These are phyloP conservation scores for Willaertia magna DNA, from an alignment of 208 protist genomes.

Conservation along the genomic window DNA sequence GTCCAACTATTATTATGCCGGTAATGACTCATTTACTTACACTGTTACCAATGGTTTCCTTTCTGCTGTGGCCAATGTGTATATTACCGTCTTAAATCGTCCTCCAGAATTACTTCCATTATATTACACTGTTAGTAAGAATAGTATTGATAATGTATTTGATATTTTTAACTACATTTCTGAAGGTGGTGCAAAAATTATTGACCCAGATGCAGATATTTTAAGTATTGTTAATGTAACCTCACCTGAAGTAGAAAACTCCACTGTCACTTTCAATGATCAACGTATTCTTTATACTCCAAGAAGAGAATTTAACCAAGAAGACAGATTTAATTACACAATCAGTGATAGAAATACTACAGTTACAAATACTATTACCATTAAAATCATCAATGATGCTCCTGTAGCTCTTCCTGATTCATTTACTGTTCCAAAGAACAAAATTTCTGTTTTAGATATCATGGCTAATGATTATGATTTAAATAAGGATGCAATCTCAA, in stretches of 20 bases:
- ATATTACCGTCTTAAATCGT: background rate
- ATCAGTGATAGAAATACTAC: background rate
- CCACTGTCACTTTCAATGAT: background rate
- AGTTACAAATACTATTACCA: background rate
- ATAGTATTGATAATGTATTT: background rate
- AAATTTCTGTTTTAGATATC: background rate
- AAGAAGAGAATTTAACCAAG: background rate
- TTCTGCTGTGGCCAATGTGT: background rate
- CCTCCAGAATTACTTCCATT: background rate
- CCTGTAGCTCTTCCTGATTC: background rate
- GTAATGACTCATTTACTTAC: background rate
- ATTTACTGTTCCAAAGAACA: background rate
- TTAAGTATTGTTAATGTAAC: background rate
- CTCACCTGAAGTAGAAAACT: background rate
- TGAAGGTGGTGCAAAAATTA: background rate
- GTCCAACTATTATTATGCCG: background rate
- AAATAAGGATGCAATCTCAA: background rate
- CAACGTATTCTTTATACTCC: background rate
- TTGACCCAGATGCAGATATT: background rate
- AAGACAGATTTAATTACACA: background rate
- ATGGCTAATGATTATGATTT: background rate
- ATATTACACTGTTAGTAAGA: background rate
- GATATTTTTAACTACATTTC: background rate
- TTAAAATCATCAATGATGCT: background rate
- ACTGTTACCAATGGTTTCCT: background rate